A percentile compares a stretch with the other conserved stretches of the same genome.
phyloP scores from a whole-genome alignment of 352 stramenopile genomes.

The Phytophthora rubi region DNA sequence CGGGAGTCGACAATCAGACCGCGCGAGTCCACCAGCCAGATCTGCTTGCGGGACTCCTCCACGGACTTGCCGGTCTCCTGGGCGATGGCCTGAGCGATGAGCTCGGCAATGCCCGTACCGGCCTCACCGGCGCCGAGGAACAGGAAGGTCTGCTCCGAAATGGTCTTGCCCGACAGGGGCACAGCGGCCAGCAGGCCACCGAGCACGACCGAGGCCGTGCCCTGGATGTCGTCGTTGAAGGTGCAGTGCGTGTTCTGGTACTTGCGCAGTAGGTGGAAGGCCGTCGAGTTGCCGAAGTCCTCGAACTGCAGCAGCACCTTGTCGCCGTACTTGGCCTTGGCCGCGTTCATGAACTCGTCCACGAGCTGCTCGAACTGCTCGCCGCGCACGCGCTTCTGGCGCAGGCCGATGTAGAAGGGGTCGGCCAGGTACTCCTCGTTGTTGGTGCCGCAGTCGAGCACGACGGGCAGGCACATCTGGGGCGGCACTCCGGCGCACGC shows the following conservation, averaged over 20 bases:
- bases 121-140: slow-evolving; percentile 95
- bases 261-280: slow-evolving; percentile 86
- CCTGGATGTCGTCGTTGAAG: slow-evolving; percentile 99
- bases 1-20: slow-evolving; percentile 84
- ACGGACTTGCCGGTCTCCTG: slow-evolving; percentile 89
- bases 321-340: slow-evolving; percentile 89
- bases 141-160: slow-evolving; percentile 95
- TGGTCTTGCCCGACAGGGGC: slow-evolving; percentile 70
- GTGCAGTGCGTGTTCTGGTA: slow-evolving; percentile 86
- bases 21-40: slow-evolving; percentile 94
- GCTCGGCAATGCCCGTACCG: slow-evolving; percentile 94
- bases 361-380: slow-evolving; percentile 94
- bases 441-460: slow-evolving; percentile 96
- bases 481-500: slow-evolving; percentile 94
- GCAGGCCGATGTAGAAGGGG: slow-evolving; percentile 95
- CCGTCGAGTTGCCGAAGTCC: slow-evolving; percentile 90
- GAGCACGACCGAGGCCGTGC: slow-evolving; percentile 82
- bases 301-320: slow-evolving; percentile 90
- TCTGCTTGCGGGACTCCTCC: slow-evolving; percentile 89
- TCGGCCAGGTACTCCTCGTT: slow-evolving; percentile 94
- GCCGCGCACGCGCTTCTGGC: slow-evolving; percentile 88
- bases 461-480: slow-evolving; percentile 93
- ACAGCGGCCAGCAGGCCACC: slow-evolving; percentile 77
- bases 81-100: slow-evolving; percentile 92
- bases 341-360: slow-evolving; percentile 96